phyloP scores from a whole-genome alignment of 371 early-diverging fungal species.

The Nosema muscidifuracis region DNA sequence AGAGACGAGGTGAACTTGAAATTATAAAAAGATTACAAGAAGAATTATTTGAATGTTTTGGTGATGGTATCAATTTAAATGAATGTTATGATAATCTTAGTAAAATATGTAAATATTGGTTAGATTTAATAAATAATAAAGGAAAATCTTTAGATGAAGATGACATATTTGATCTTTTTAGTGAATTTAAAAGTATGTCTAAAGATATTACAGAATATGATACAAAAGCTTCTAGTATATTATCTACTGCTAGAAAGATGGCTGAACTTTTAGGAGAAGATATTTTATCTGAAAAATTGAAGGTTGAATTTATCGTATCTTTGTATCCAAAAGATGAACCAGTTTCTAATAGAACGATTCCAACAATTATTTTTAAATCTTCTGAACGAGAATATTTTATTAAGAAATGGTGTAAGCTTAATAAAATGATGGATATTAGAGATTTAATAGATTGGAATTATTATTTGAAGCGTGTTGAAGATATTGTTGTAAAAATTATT shows the following conservation, averaged over 20 bases:
- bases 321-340: constrained; percentile 74
- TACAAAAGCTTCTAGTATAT: constrained; percentile 80
- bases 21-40: constrained; percentile 94
- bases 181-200: constrained; percentile 92
- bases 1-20: constrained; percentile 94
- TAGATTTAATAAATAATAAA: constrained; percentile 78
- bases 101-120: constrained; percentile 80
- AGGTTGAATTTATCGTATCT: constrained; percentile 89
- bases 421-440: constrained; percentile 70
- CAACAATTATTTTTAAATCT: constrained; percentile 83
- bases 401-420: constrained; percentile 74
- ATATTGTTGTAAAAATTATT: constrained; percentile 87
- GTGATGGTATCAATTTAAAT: constrained; percentile 74
- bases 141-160: constrained; percentile 74
- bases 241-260: constrained; percentile 83
- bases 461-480: constrained; percentile 86
- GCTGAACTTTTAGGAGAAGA: constrained; percentile 87
- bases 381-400: constrained; percentile 75
- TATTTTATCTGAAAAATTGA: constrained; percentile 89
- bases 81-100: constrained; percentile 86
- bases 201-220: constrained; percentile 80
- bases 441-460: constrained; percentile 95
- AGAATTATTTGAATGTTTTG: constrained; percentile 79
- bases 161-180: constrained; percentile 88
- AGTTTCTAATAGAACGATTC: constrained; percentile 88